Conservation (phyloP, 1,284 basidiomycete genomes). For the Cerrena zonata region DNA sequence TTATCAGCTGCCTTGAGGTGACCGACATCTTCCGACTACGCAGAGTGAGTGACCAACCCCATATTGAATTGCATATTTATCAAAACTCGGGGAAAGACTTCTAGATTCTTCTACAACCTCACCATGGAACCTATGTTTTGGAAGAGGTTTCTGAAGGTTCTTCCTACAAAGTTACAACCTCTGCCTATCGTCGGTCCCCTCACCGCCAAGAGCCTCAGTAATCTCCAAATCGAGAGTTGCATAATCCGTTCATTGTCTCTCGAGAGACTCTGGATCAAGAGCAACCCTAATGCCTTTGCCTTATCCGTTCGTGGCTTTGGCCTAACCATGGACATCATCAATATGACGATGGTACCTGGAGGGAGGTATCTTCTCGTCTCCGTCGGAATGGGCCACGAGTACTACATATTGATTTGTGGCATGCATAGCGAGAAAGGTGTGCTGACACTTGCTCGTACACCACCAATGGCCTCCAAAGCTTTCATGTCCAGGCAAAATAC, state of each 20-base stretch:
- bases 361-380: conserved; percentile 66
- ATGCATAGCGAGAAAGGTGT: conserved; percentile 49
- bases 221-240: conserved; percentile 57
- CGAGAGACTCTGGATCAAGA: conserved; percentile 33
- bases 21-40: conserved; percentile 53
- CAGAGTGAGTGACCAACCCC: conserved; percentile 38
- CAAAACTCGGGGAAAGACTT: conserved; percentile 36
- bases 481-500: conserved; percentile 60
- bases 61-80: background rate
- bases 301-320: conserved; percentile 30
- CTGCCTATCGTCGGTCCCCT: conserved; percentile 55
- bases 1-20: conserved; percentile 43
- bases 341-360: conserved; percentile 61
- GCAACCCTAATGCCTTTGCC: conserved; percentile 16
- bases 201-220: conserved; percentile 35
- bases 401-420: conserved; percentile 48
- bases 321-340: conserved; percentile 38
- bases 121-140: conserved; percentile 65
- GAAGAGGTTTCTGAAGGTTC: conserved; percentile 53
- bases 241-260: conserved; percentile 56
- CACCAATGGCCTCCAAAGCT: conserved; percentile 44
- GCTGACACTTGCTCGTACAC: conserved; percentile 44
- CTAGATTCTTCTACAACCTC: conserved; percentile 48
- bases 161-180: conserved; percentile 54
- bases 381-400: conserved; percentile 40